Base-by-base conservation (phyloP, 768 basidiomycete species). In the Suillus bovinus region DNA sequence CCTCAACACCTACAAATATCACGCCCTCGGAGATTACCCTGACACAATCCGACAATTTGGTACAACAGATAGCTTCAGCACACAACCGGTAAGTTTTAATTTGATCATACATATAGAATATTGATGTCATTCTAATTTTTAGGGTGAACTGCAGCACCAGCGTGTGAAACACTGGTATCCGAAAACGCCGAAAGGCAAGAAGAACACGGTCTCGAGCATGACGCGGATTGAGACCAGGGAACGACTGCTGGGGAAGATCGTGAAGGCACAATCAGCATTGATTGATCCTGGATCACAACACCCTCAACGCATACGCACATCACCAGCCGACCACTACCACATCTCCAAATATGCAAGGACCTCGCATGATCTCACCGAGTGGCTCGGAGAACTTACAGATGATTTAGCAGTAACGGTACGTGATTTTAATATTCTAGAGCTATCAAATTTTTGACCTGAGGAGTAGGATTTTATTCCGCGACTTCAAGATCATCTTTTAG, bases 21-120 rank as follows among this genome's bases (percentile, higher is more conserved):
- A 41, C 7, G 39, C 17, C 6, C 39, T 41, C 7, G 39, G 39
- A 20, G 39, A 41, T 20, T 41, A 41, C 7, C 6, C 17, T 7
- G 39, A 41, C 20, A 41, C 39, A 41, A 41, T 41, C 39, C 11
- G 39, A 20, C 17, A 41, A 4, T 41, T 41, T 4, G 7, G 39
- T 41, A 74, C 77, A 6, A 74, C 73, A 1, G 77, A 80, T 58
- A 66, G 61, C 11, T 79, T 75, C 62, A 72, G 74, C 0, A 79
- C 76, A 5, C 71, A 76, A 44, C 39, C 41, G 1, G 55, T 80
- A 64, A 31, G 52, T 53, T 34, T 41, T 41, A 4, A 20, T 41
- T 41, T 41, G 16, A 17, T 17, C 39, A 20, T 41, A 11, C 7
- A 11, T 11, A 20, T 41, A n/a, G 39, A 41, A 11, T 41, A 41